Conservation (phyloP, 2,329 filamentous ascomycete genomes). For the Trichoderma citrinoviride region DNA sequence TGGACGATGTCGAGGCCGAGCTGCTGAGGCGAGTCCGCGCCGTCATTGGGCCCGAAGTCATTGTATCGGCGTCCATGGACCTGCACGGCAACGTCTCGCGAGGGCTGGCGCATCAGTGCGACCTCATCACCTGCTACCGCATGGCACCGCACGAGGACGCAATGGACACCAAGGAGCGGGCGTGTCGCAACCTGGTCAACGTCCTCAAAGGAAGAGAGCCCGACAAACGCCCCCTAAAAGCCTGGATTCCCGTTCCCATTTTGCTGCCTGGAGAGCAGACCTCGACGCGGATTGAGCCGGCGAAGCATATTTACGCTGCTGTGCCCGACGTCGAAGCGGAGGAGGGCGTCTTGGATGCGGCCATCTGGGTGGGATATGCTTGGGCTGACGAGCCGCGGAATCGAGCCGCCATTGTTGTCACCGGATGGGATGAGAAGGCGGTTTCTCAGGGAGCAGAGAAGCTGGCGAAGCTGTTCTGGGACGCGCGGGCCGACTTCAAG, state of each 20-base stretch:
- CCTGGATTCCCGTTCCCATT: conserved; percentile 52
- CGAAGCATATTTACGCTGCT: conserved; percentile 48
- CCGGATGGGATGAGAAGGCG: conserved; percentile 46
- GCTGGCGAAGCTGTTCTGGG: conserved; percentile 49
- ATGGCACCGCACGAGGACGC: conserved; percentile 53
- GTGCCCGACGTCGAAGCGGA: conserved; percentile 43
- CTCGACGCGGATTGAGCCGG: conserved; percentile 52
- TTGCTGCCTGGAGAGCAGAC: conserved; percentile 55
- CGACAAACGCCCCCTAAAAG: conserved; percentile 45
- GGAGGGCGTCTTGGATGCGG: conserved; percentile 48
- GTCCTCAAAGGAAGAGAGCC: conserved; percentile 33
- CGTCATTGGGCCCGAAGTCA: conserved; percentile 44
- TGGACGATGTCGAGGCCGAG: conserved; percentile 49
- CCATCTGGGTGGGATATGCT: conserved; percentile 55
- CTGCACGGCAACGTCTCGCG: conserved; percentile 54
- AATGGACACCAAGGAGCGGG: conserved; percentile 49
- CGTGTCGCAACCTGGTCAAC: conserved; percentile 48
- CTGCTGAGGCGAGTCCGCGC: conserved; percentile 45
- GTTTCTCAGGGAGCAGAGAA: conserved; percentile 43
- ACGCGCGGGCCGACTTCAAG: conserved; percentile 44
- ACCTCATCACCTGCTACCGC: conserved; percentile 53
- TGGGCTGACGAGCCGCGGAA: conserved; percentile 56
- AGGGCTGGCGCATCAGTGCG: conserved; percentile 47
- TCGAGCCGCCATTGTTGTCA: conserved; percentile 48
- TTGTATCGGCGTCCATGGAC: conserved; percentile 56